phyloP scores from a whole-genome alignment of 164 flowering plant genomes.

The Euptelea pleiosperma region DNA sequence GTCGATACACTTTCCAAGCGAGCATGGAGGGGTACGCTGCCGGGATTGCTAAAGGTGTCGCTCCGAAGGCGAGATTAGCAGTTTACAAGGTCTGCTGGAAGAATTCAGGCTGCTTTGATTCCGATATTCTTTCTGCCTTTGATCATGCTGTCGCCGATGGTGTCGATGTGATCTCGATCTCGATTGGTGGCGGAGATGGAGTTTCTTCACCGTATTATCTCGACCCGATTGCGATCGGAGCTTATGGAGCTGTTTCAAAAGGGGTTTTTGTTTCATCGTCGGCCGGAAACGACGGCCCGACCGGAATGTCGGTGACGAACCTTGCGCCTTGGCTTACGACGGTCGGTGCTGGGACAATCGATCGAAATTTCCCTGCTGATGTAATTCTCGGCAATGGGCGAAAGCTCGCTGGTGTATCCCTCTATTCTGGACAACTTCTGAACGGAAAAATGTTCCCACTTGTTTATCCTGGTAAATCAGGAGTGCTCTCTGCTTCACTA shows the following conservation, averaged over 20 bases:
- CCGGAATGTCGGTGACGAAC: slow-evolving; percentile 66
- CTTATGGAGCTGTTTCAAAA: slow-evolving; percentile 56
- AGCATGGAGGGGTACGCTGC: slow-evolving; percentile 79
- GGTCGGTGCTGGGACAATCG: slow-evolving; percentile 85
- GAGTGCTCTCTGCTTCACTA: slow-evolving; percentile 48
- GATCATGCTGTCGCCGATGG: slow-evolving; percentile 86
- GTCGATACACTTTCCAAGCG: slow-evolving; percentile 63
- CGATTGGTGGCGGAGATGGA: slow-evolving; percentile 84
- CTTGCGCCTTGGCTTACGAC: slow-evolving; percentile 80
- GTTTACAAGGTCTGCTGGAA: slow-evolving; percentile 94
- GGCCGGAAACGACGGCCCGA: slow-evolving; percentile 81
- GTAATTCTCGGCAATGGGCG: slow-evolving; percentile 61
- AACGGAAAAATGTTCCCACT: slow-evolving; percentile 50
- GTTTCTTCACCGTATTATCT: slow-evolving; percentile 67
- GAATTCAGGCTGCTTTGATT: slow-evolving; percentile 75
- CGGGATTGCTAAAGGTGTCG: slow-evolving; percentile 93
- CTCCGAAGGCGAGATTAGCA: slow-evolving; percentile 86
- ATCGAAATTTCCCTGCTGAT: slow-evolving; percentile 66
- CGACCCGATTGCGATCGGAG: slow-evolving; percentile 78
- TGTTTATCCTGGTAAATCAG: slow-evolving; percentile 66
- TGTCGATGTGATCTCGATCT: slow-evolving; percentile 82
- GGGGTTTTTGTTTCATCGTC: slow-evolving; percentile 78
- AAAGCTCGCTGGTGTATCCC: slow-evolving; percentile 59
- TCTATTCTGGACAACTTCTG: slow-evolving; percentile 61
- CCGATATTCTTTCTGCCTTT: slow-evolving; percentile 87